phyloP scores from a whole-genome alignment of 2,329 filamentous ascomycete species.

The Aureobasidium sp. region DNA sequence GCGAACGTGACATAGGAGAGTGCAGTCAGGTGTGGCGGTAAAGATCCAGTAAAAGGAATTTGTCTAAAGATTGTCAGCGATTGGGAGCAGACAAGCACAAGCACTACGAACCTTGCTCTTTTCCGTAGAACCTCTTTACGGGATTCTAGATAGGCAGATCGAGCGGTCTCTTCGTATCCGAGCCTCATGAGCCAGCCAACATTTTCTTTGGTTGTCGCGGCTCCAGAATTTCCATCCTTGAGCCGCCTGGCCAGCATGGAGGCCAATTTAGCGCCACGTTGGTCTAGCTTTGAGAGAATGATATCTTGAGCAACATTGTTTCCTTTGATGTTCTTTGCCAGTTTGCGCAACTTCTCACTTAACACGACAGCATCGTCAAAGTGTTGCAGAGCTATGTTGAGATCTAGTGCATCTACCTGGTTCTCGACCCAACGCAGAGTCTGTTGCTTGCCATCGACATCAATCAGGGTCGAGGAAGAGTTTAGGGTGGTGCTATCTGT shows the following conservation, averaged over 20 bases:
- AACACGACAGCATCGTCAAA: conserved; percentile 78
- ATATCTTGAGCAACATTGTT: conserved; percentile 86
- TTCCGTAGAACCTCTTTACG: conserved; percentile 72
- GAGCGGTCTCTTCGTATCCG: conserved; percentile 82
- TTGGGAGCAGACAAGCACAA: conserved; percentile 21
- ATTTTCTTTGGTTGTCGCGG: conserved; percentile 69
- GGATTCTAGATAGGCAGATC: conserved; percentile 78
- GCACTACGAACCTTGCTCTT: conserved; percentile 60
- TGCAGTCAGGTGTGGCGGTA: conserved; percentile 90
- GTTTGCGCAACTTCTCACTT: conserved; percentile 75
- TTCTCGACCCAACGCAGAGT: conserved; percentile 93
- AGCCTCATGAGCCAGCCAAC: conserved; percentile 78
- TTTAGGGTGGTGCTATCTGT: conserved; percentile 20
- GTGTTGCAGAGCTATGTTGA: conserved; percentile 83
- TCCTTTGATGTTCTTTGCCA: conserved; percentile 74
- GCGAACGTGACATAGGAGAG: conserved; percentile 94
- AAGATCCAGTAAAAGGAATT: conserved; percentile 89
- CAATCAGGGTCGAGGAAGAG: conserved; percentile 62
- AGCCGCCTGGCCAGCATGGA: conserved; percentile 70
- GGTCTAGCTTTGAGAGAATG: conserved; percentile 84
- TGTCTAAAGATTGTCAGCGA: conserved; percentile 51
- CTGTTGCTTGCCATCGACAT: conserved; percentile 93
- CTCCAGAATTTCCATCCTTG: conserved; percentile 68
- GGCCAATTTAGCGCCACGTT: conserved; percentile 71
- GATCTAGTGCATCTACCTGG: conserved; percentile 93